These are phyloP conservation scores for Penicillium paxilli DNA, from an alignment of 495 filamentous ascomycete species.

Conservation along the genomic window DNA sequence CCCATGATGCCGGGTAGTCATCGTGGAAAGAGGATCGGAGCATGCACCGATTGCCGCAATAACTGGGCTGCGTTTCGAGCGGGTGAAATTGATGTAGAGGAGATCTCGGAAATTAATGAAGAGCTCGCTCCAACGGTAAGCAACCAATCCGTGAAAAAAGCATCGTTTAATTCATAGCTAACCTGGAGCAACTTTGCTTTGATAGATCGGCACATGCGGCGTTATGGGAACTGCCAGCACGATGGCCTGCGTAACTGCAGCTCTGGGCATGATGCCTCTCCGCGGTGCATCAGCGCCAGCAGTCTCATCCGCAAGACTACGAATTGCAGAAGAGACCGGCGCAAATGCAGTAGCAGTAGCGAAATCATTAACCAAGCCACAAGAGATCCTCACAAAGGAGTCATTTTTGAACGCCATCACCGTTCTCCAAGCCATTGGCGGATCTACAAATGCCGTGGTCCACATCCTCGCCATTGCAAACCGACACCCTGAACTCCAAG, in stretches of 20 bases:
- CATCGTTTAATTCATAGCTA: not conserved
- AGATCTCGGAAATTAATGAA: slow-evolving; percentile 65
- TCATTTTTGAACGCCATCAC: slow-evolving; percentile 69
- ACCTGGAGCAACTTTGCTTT: not conserved
- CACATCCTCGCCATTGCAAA: slow-evolving; percentile 66
- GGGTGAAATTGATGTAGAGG: slow-evolving; percentile 61
- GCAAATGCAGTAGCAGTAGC: slow-evolving; percentile 53
- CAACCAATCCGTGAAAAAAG: slow-evolving; percentile 2
- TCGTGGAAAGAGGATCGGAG: slow-evolving; percentile 57
- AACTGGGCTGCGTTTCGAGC: slow-evolving; percentile 68
- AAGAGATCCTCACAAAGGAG: slow-evolving; percentile 55
- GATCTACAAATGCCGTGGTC: slow-evolving; percentile 67
- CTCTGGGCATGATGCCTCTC: slow-evolving; percentile 64
- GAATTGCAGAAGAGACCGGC: slow-evolving; percentile 65
- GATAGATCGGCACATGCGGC: slow-evolving; percentile 63
- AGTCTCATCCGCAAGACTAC: slow-evolving; percentile 61
- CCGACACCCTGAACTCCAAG: slow-evolving; percentile 55
- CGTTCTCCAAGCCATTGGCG: slow-evolving; percentile 68
- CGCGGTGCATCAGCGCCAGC: slow-evolving; percentile 62
- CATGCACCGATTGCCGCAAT: slow-evolving; percentile 67
- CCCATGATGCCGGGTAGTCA: slow-evolving; percentile 69
- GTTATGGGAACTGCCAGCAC: slow-evolving; percentile 72
- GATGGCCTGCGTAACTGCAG: slow-evolving; percentile 66
- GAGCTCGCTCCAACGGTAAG: slow-evolving; percentile 64
- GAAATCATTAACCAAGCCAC: slow-evolving; percentile 43